Evolutionary conservation across 2,329 filamentous ascomycete species (phyloP), one percentile per base, ranked within the genome.

Genomic region (Ophiostoma ulmi): DNA sequence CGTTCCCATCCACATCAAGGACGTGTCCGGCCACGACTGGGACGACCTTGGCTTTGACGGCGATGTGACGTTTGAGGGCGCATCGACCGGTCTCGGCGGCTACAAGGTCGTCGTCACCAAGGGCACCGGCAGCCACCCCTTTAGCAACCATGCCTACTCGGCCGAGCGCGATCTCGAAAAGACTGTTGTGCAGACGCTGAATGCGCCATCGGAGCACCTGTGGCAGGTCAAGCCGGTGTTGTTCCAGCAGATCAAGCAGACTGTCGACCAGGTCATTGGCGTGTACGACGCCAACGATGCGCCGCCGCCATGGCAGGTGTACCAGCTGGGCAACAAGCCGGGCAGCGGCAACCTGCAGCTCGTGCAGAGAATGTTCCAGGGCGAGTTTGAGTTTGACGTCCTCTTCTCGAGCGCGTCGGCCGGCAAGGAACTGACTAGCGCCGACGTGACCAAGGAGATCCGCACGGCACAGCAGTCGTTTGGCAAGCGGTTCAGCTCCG

Each of bases 311-410:
- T 93, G 90, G 82, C 91, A 95, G 78, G 85, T 94, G 0, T 97
- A 96, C 79, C 92, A 92, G 7, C 84, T 98, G 70, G 80, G 84
- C 64, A 90, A 97, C 78, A 80, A 81, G 41, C 89, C 91, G 2
- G 88, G 86, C 5, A 76, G 80, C 14, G 94, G 93, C 39, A 98
- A 98, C 77, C 81, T 92, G 17, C 94, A 99, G 74, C 81, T 97
- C 58, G 85, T 98, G 20, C 93, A 99, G 80, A 97, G 97, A 81
- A 88, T 93, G 1, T 98, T 97, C 75, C 87, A 94, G 75, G 94
- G 95, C 1, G 80, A 89, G 1, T 99, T 98, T 76, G 93, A 94
- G 82, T 98, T 98, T 75, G 95, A 98, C 78, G 85, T 98, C 69
- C 84, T 98, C 67, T 97, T 93, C 81, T 93, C 92, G 5, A 97